Percentiles rank a stretch among this genome's conserved stretches.
phyloP scores from a whole-genome alignment of 1,284 basidiomycete species.

The Athelia psychrophila region DNA sequence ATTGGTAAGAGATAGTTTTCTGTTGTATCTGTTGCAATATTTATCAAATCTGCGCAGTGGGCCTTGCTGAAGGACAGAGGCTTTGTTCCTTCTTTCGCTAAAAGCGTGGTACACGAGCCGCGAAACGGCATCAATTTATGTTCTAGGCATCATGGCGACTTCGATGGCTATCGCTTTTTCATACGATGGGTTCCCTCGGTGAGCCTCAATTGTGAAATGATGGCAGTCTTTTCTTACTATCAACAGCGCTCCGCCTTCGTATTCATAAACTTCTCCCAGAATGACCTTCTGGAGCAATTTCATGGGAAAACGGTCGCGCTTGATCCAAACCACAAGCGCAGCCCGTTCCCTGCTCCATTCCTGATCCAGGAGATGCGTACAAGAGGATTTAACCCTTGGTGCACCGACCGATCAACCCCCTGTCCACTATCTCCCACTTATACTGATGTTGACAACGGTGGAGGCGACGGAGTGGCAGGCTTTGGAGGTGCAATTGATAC shows the following conservation, averaged over 20 bases:
- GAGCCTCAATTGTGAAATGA: background rate
- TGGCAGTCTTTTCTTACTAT: background rate
- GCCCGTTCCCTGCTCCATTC: background rate
- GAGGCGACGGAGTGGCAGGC: background rate
- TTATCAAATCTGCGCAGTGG: background rate
- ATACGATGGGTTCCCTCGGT: background rate
- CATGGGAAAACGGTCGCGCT: background rate
- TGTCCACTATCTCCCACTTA: constrained; percentile 1
- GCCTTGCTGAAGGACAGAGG: background rate
- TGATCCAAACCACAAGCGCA: background rate
- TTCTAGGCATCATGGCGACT: background rate
- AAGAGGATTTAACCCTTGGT: constrained; percentile 1
- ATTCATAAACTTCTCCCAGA: background rate
- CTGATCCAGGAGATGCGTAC: background rate
- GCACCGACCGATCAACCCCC: background rate
- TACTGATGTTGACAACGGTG: background rate
- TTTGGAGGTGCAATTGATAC: background rate
- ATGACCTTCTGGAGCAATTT: background rate
- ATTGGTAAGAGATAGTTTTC: background rate
- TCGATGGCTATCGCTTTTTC: background rate
- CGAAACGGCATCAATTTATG: background rate
- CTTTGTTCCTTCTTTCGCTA: background rate
- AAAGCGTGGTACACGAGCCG: background rate
- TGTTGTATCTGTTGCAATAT: background rate
- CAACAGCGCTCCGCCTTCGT: background rate